Evolutionary conservation across 2,329 filamentous ascomycete species (phyloP), one percentile per base, ranked within the genome.

Genomic region (Elsinoe perseae): DNA sequence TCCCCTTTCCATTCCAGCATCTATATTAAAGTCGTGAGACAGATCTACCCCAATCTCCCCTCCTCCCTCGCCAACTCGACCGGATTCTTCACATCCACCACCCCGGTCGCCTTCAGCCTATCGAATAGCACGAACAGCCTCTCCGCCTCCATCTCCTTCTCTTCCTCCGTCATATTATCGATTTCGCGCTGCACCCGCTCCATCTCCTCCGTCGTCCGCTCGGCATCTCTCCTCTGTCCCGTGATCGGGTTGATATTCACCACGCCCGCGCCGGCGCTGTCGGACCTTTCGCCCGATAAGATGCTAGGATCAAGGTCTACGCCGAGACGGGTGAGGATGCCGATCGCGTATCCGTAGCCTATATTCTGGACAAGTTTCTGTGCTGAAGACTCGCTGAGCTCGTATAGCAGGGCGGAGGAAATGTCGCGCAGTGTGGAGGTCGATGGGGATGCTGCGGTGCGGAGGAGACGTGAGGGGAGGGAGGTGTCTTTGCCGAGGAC

Each of bases 111-210:
- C 67, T 82, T 88, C 42, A 93, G 86, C 85, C 87, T 80, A 71
- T 96, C 90, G 71, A 96, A 96, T 2, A 96, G 74, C 10, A 95
- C 89, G 72, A 95, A 96, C 1, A 96, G 71, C 57, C 83, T 81
- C 70, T 96, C 92, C 0, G 91, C 92, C 67, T 98, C 93, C 57
- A 87, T 78, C 69, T 95, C 88, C 70, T 92, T 96, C 73, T 97
- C 92, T 61, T 91, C 90, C 46, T 87, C 77, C 0, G 87, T 93
- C 92, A 97, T 95, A 50, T 87, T 82, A 1, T 83, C 82, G 3
- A 82, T 73, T 5, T 81, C 74, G 5, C 75, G 71, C 55, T 76
- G 78, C 69, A 92, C 87, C 38, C 36, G 21, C 40, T 91, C 87
- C 34, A 76, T 77, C 61, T 89, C 85, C 52, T 89, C 66, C 7